Evolutionary conservation across 2,329 filamentous ascomycete species (phyloP).

Genomic region (Aspergillus aculeatinus): DNA sequence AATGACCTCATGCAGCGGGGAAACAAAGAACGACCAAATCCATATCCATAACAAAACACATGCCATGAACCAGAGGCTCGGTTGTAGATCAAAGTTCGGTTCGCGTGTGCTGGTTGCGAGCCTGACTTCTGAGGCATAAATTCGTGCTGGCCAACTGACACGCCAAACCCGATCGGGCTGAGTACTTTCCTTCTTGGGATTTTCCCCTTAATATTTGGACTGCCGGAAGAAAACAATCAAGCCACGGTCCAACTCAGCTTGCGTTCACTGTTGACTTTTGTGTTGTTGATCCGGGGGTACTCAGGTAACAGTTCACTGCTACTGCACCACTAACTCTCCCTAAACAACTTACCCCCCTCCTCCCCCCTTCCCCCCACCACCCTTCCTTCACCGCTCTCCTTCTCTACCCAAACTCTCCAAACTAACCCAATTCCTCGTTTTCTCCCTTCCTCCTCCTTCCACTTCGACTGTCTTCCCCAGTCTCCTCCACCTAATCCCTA

Average conservation of each 20-base stretch:
- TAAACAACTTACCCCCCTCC: constrained; percentile 20
- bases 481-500: constrained; percentile 16
- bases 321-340: constrained; percentile 7
- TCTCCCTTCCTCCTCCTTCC: constrained; percentile 22
- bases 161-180: constrained; percentile 25
- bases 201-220: constrained; percentile 6
- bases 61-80: no score
- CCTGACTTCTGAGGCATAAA: background rate
- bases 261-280: background rate
- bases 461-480: constrained; percentile 16
- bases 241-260: background rate
- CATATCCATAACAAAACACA: no score
- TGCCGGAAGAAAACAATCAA: constrained; percentile 1
- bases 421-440: constrained; percentile 22
- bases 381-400: constrained; percentile 29
- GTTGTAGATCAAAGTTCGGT: background rate
- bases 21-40: background rate
- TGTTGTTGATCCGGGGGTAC: no score
- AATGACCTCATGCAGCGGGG: background rate
- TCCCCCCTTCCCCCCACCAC: constrained; percentile 18
- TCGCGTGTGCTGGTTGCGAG: background rate
- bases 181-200: constrained; percentile 21
- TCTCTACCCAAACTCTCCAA: constrained; percentile 24
- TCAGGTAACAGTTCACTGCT: background rate
- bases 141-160: background rate